phyloP scores from a whole-genome alignment of 805 yeast species.

The Kluyveromyces lactis region DNA sequence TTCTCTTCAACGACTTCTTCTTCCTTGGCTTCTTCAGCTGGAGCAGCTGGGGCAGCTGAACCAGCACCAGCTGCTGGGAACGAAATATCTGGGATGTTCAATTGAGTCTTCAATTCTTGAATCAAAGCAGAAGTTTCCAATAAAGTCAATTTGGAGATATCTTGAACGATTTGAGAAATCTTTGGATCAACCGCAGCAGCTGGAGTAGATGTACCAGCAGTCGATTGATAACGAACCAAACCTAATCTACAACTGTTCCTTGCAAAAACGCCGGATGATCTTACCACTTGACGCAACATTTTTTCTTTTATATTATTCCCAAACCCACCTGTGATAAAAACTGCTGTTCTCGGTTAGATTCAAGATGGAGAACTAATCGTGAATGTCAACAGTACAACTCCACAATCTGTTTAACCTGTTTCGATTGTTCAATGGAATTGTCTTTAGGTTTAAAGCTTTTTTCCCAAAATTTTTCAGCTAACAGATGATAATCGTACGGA shows the following conservation, averaged over 20 bases:
- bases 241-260: conserved; percentile 3
- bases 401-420: too few species aligned
- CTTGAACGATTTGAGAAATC: conserved; percentile 78
- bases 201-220: conserved; percentile 39
- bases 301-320: background rate
- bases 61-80: conserved; percentile 65
- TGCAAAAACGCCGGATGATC: conserved; percentile 4
- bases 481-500: too few species aligned
- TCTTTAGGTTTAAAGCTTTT: too few species aligned
- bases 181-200: conserved; percentile 72
- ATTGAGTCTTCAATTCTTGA: conserved; percentile 65
- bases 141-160: conserved; percentile 82
- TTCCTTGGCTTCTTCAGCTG: conserved; percentile 62
- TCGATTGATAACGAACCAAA: conserved; percentile 40
- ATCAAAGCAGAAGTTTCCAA: conserved; percentile 88
- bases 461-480: too few species aligned
- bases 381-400: too few species aligned
- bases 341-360: too few species aligned
- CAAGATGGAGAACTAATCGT: too few species aligned
- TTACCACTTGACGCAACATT: conserved; percentile 4
- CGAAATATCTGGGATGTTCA: conserved; percentile 90
- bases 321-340: too few species aligned
- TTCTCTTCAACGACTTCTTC: conserved; percentile 82
- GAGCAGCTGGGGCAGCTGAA: conserved; percentile 57
- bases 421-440: too few species aligned